Evolutionary conservation across 2,329 filamentous ascomycete genomes (phyloP).

Genomic region (Fusarium verrucosum): DNA sequence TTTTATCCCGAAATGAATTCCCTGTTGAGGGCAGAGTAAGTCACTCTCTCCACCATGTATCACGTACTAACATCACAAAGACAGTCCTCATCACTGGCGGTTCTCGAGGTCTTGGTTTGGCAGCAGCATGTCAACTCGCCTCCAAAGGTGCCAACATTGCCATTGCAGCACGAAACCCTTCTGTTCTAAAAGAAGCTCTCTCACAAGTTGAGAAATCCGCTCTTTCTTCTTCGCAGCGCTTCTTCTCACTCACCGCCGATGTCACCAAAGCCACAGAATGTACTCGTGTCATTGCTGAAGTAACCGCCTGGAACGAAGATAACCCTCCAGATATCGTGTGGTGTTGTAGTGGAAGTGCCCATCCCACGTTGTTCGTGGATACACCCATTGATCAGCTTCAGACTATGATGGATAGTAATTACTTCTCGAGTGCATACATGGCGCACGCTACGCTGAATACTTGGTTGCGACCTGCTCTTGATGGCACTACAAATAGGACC

Average conservation of each 20-base stretch:
- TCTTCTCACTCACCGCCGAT: slow-evolving; percentile 12
- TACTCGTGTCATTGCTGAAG: slow-evolving; percentile 12
- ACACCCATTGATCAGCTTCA: slow-evolving; percentile 29
- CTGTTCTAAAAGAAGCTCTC: slow-evolving; percentile 10
- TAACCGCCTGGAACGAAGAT: slow-evolving; percentile 18
- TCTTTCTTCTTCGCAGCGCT: slow-evolving; percentile 12
- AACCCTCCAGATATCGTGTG: slow-evolving; percentile 13
- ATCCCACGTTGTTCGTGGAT: slow-evolving; percentile 31
- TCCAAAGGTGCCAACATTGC: slow-evolving; percentile 19
- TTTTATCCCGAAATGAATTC: slow-evolving; percentile 12
- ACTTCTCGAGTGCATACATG: slow-evolving; percentile 34
- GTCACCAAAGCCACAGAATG: slow-evolving; percentile 22
- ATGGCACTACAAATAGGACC: neutral
- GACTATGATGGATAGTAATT: slow-evolving; percentile 37
- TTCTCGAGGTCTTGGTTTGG: slow-evolving; percentile 24
- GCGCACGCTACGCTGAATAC: slow-evolving; percentile 27
- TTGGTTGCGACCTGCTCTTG: slow-evolving; percentile 14
- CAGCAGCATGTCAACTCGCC: slow-evolving; percentile 26
- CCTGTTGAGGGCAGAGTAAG: slow-evolving; percentile 19
- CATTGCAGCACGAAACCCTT: slow-evolving; percentile 13
- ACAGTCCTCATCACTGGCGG: slow-evolving; percentile 29
- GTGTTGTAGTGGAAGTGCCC: slow-evolving; percentile 33
- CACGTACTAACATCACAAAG: neutral
- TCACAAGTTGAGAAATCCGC: slow-evolving; percentile 14
- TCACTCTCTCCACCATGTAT: fast-evolving